phyloP scores from a whole-genome alignment of 768 basidiomycete genomes.

The Termitomyces sp. region DNA sequence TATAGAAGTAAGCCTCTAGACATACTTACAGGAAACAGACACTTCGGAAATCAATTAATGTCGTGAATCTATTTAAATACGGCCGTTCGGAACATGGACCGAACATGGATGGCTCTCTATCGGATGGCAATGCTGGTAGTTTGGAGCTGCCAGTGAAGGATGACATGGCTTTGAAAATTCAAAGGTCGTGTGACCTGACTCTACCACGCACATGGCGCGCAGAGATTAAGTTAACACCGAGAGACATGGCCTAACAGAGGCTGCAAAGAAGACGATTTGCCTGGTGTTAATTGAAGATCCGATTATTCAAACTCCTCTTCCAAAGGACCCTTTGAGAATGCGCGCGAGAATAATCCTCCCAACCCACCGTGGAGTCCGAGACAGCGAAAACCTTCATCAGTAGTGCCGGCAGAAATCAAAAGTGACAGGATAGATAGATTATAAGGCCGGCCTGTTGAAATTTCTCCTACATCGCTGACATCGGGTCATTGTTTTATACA shows the following conservation, averaged over 20 bases:
- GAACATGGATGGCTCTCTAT: too few relatives aligned
- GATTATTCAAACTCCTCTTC: too few relatives aligned
- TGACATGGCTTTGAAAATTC: not conserved
- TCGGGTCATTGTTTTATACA: not conserved
- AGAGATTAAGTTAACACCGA: not conserved
- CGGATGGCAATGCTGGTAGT: not conserved
- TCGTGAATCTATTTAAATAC: not conserved
- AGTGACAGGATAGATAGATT: not conserved
- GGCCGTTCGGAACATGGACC: not conserved
- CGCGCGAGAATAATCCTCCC: not conserved
- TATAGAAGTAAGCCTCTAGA: not conserved
- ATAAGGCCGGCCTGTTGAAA: not conserved
- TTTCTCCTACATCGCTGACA: not conserved
- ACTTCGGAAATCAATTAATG: not conserved
- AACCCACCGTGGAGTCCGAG: not conserved
- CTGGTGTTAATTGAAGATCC: too few relatives aligned
- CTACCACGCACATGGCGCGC: not conserved
- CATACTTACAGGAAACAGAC: not conserved
- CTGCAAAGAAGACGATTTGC: not conserved
- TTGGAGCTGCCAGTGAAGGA: not conserved
- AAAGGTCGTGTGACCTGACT: not conserved
- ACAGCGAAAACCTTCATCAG: not conserved
- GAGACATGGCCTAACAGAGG: not conserved
- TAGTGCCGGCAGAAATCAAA: not conserved
- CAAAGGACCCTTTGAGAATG: not conserved